Evolutionary conservation across 192 early-diverging fungal genomes (phyloP).

Genomic region (Podila epigama): DNA sequence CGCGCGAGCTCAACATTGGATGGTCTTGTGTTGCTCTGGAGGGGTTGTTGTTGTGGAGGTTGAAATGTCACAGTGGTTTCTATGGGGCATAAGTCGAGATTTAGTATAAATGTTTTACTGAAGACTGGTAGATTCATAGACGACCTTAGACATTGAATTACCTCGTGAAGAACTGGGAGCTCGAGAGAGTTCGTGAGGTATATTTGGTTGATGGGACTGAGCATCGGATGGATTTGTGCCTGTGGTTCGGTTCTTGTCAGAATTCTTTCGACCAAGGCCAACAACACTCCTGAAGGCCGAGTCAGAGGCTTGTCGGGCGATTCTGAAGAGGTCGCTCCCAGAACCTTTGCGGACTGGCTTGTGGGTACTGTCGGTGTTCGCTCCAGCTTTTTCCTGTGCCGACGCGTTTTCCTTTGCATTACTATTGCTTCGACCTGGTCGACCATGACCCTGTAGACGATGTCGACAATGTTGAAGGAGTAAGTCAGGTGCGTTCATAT

Average conservation of each 20-base stretch:
- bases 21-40: neutral
- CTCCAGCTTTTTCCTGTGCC: neutral
- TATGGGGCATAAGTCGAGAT: neutral
- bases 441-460: no score
- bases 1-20: slow-evolving; percentile 23
- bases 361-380: neutral
- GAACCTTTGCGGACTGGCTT: slow-evolving; percentile 17
- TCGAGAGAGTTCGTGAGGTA: neutral
- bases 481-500: no score
- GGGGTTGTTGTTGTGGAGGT: neutral
- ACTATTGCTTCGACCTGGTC: neutral
- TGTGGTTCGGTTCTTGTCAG: slow-evolving; percentile 5
- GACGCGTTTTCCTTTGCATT: neutral
- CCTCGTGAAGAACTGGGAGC: neutral
- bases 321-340: slow-evolving; percentile 18
- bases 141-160: neutral
- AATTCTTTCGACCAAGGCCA: slow-evolving; percentile 24
- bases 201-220: neutral
- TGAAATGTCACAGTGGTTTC: neutral
- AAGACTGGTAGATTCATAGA: neutral
- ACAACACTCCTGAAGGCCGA: slow-evolving; percentile 25
- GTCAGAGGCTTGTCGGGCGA: slow-evolving; percentile 42
- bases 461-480: no score
- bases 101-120: neutral
- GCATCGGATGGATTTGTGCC: neutral